Evolutionary conservation across 2,329 filamentous ascomycete genomes (phyloP).

Genomic region (Aureobasidium sp.): DNA sequence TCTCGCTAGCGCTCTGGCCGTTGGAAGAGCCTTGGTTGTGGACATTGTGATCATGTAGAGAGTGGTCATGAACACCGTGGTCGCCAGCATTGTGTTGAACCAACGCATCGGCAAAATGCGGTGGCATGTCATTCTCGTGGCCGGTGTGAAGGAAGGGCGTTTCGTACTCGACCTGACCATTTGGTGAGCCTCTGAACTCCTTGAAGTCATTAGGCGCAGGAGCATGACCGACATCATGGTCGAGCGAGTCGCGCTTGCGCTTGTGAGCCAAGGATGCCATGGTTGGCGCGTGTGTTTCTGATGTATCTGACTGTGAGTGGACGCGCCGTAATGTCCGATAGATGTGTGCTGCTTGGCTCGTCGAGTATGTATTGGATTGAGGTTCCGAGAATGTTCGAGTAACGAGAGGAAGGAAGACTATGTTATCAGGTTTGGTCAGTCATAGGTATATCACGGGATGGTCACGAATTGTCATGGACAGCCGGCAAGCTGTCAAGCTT

Average conservation of each 20-base stretch:
- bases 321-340: background rate
- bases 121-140: slow-evolving; percentile 35
- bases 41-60: slow-evolving; percentile 24
- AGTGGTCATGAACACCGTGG: slow-evolving; percentile 19
- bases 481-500: background rate
- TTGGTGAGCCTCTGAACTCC: slow-evolving; percentile 19
- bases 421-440: background rate
- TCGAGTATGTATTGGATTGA: background rate
- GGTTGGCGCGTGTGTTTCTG: background rate
- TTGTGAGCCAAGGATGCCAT: slow-evolving; percentile 32
- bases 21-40: slow-evolving; percentile 24
- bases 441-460: background rate
- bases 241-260: slow-evolving; percentile 41
- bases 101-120: slow-evolving; percentile 31
- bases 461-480: background rate
- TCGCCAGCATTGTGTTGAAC: slow-evolving; percentile 26
- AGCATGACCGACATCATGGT: slow-evolving; percentile 33
- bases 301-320: background rate
- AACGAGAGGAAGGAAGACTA: background rate
- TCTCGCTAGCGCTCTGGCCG: slow-evolving; percentile 47
- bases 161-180: slow-evolving; percentile 25
- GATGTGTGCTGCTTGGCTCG: background rate
- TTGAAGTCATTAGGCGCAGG: slow-evolving; percentile 19
- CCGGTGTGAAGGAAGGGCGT: slow-evolving; percentile 27
- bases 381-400: background rate